Evolutionary conservation across 1,139 yeast species (phyloP).

Genomic region (Meyerozyma guilliermondii): DNA sequence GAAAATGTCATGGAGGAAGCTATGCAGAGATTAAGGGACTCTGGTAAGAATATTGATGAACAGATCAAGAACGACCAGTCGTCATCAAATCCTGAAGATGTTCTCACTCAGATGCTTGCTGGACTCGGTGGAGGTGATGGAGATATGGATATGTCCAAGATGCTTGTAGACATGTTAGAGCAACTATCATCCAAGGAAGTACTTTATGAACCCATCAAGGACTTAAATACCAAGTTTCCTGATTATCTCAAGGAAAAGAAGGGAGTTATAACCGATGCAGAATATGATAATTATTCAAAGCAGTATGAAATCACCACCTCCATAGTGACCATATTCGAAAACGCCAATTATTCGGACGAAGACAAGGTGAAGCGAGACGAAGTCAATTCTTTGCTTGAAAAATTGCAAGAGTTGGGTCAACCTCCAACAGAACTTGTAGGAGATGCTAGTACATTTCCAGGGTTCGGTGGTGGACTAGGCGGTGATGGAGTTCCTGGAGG

Average conservation of each 20-base stretch:
- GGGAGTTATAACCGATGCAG: constrained; percentile 39
- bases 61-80: constrained; percentile 49
- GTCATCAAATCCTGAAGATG: constrained; percentile 51
- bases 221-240: constrained; percentile 67
- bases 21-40: constrained; percentile 67
- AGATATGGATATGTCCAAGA: constrained; percentile 53
- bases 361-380: constrained; percentile 46
- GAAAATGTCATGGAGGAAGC: constrained; percentile 79
- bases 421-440: constrained; percentile 82
- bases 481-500: constrained; percentile 14
- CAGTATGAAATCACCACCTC: constrained; percentile 53
- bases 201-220: constrained; percentile 83
- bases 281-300: constrained; percentile 44
- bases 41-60: constrained; percentile 64
- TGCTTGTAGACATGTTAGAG: constrained; percentile 73
- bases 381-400: constrained; percentile 56
- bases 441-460: constrained; percentile 57
- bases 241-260: constrained; percentile 52
- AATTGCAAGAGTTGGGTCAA: constrained; percentile 77
- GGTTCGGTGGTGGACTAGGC: constrained; percentile 37
- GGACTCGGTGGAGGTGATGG: constrained; percentile 46
- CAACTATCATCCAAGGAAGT: constrained; percentile 85
- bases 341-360: constrained; percentile 47
- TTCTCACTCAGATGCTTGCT: constrained; percentile 50
- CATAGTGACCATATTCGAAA: constrained; percentile 55